phyloP scores from a whole-genome alignment of 176 grass and related monocot genomes.

The Triticum timopheevii region DNA sequence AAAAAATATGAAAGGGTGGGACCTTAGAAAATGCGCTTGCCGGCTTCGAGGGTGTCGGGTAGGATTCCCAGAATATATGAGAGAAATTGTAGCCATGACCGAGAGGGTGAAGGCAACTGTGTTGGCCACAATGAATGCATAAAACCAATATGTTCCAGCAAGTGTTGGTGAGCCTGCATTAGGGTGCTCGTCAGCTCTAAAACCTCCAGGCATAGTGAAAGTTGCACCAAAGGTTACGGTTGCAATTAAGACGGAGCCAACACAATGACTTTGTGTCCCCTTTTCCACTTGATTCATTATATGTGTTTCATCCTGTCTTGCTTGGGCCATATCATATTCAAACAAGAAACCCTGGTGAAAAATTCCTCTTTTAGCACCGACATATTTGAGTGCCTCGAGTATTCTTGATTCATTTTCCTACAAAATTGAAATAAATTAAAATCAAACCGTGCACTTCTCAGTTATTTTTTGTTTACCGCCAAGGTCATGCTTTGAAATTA shows the following conservation, averaged over 20 bases:
- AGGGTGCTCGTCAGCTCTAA: background rate
- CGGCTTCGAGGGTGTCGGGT: background rate
- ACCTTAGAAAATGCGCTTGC: accelerated
- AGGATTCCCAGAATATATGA: background rate
- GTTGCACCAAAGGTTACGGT: background rate
- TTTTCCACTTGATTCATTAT: background rate
- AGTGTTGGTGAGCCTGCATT: background rate
- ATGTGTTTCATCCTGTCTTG: background rate
- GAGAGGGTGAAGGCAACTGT: background rate
- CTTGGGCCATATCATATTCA: background rate
- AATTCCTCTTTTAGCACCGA: background rate
- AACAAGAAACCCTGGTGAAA: background rate
- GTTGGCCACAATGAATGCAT: background rate
- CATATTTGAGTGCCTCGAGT: accelerated
- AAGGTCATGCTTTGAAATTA: background rate
- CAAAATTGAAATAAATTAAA: background rate
- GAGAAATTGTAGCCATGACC: background rate
- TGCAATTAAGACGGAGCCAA: background rate
- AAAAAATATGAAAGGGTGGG: background rate
- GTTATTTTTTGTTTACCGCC: background rate
- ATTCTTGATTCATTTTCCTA: background rate
- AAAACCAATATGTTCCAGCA: background rate
- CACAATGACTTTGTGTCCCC: background rate
- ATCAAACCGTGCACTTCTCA: too few relatives aligned
- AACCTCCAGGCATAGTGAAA: background rate